A percentile compares a stretch with the other conserved stretches of the same genome.
phyloP scores from a whole-genome alignment of 176 grass and related monocot species.

The Chrysopogon serrulatus region DNA sequence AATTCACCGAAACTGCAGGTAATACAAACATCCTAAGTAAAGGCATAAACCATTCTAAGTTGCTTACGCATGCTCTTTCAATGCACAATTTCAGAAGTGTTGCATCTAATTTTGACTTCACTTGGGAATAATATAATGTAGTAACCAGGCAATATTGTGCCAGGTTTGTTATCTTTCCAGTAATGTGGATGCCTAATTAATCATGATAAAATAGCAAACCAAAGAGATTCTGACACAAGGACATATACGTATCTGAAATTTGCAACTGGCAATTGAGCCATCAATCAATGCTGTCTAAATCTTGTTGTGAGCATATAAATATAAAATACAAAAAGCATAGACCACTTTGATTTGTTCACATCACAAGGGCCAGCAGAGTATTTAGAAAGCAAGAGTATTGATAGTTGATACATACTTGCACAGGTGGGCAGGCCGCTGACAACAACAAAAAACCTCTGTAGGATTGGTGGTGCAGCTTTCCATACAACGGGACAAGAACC shows the following conservation, averaged over 20 bases:
- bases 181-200: slow-evolving; percentile 1
- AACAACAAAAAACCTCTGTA: slow-evolving; percentile 7
- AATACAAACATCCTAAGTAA: neutral
- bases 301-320: slow-evolving; percentile 21
- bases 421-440: neutral
- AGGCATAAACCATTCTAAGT: neutral
- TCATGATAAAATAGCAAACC: neutral
- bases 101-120: neutral
- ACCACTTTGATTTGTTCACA: slow-evolving; percentile 7
- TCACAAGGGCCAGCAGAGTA: slow-evolving; percentile 20
- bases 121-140: neutral
- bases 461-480: slow-evolving; percentile 13
- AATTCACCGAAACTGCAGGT: neutral
- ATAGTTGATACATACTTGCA: slow-evolving; percentile 16
- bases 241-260: slow-evolving; percentile 6
- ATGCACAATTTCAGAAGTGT: neutral
- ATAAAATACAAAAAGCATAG: slow-evolving; percentile 20
- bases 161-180: neutral
- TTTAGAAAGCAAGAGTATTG: slow-evolving; percentile 17
- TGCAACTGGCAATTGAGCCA: slow-evolving; percentile 20
- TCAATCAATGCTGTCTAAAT: slow-evolving; percentile 19
- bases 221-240: slow-evolving; percentile 13
- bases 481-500: slow-evolving; percentile 13
- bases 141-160: neutral
- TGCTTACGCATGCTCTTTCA: neutral